Conservation (phyloP, 1,139 yeast genomes). For the Diutina neorugosa region DNA sequence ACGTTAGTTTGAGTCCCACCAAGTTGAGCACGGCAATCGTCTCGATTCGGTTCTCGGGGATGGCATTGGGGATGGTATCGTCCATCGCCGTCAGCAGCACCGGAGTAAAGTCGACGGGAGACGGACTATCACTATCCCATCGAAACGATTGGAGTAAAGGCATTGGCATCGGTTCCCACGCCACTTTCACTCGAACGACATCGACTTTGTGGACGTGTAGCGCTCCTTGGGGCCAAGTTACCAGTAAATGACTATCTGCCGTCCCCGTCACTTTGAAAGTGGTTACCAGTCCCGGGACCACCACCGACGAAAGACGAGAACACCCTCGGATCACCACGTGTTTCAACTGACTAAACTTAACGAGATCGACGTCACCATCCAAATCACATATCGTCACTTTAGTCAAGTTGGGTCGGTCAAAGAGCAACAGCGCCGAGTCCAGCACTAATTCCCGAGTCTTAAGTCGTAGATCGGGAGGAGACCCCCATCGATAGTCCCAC, state of each 20-base stretch:
- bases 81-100: neutral
- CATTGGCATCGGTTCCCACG: neutral
- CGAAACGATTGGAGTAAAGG: neutral
- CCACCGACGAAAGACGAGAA: neutral
- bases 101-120: neutral
- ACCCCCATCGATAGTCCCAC: neutral
- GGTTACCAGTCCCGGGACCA: neutral
- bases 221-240: neutral
- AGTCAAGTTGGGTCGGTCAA: neutral
- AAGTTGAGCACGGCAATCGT: neutral
- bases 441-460: neutral
- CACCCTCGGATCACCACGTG: neutral
- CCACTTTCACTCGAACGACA: neutral
- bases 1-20: neutral
- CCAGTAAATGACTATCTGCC: neutral
- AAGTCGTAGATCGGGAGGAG: neutral
- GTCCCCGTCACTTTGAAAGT: neutral
- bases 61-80: neutral
- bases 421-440: neutral
- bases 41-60: neutral
- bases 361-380: neutral
- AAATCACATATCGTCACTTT: neutral
- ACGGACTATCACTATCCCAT: neutral
- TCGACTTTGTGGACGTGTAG: neutral
- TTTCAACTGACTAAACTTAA: neutral